Conservation (phyloP, 352 stramenopile genomes). For the Globisporangium rhizosaccharum region DNA sequence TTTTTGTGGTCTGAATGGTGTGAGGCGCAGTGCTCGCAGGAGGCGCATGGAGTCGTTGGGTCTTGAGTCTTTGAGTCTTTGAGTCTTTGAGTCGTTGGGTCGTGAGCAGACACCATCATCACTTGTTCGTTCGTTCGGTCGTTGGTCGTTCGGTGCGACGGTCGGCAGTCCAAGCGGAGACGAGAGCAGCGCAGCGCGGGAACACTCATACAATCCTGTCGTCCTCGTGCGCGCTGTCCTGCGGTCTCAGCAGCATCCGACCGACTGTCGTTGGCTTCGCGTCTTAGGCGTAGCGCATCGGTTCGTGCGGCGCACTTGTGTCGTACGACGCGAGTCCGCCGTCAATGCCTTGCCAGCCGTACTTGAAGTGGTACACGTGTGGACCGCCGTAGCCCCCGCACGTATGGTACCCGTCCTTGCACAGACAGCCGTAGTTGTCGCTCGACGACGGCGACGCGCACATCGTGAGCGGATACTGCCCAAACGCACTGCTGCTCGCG, state of each 20-base stretch:
- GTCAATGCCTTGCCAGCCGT: slow-evolving; percentile 71
- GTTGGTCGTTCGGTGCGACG: not conserved
- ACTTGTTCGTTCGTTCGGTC: not conserved
- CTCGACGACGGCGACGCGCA: slow-evolving; percentile 53
- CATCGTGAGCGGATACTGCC: slow-evolving; percentile 32
- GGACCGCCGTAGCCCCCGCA: slow-evolving; percentile 29
- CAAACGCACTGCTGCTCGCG: slow-evolving; percentile 21
- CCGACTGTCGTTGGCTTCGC: not conserved
- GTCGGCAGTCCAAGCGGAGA: not conserved
- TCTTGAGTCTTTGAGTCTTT: too few species aligned
- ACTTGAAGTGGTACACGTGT: slow-evolving; percentile 80
- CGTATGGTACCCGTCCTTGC: slow-evolving; percentile 50
- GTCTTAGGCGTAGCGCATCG: slow-evolving; percentile 15
- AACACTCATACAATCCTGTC: slow-evolving; percentile 13
- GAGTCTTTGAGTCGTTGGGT: too few species aligned
- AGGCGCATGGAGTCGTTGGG: too few species aligned
- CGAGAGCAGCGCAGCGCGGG: slow-evolving; percentile 2
- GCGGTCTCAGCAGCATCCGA: not conserved
- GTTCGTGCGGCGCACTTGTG: slow-evolving; percentile 8
- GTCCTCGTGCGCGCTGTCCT: slow-evolving; percentile 7
- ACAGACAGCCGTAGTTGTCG: slow-evolving; percentile 62
- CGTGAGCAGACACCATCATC: too few species aligned
- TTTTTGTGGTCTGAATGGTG: too few species aligned
- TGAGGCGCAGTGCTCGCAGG: too few species aligned
- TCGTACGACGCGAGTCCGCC: slow-evolving; percentile 21